Conservation (phyloP, 768 basidiomycete genomes). For the Hericium rajendrae region DNA sequence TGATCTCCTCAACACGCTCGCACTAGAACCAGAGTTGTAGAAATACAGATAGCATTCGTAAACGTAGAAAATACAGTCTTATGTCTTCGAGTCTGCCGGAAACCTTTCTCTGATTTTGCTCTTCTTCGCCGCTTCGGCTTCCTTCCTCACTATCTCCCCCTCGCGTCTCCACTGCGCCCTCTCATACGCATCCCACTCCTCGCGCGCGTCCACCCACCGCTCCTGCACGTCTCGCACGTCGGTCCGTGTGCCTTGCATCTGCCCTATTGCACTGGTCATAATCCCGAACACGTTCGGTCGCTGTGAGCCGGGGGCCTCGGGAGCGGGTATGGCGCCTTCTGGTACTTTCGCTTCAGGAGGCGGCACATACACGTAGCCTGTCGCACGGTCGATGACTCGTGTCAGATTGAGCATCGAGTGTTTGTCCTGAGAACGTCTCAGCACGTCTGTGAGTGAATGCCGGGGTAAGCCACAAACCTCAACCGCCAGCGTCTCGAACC, state of each 20-base stretch:
- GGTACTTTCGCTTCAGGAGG: slow-evolving; percentile 24
- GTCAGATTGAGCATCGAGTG: slow-evolving; percentile 87
- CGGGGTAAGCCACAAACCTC: no score
- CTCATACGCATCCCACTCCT: slow-evolving; percentile 78
- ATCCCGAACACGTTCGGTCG: slow-evolving; percentile 61
- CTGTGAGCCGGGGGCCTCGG: slow-evolving; percentile 28
- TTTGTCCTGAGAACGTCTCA: no score
- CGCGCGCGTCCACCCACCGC: slow-evolving; percentile 82
- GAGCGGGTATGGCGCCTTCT: slow-evolving; percentile 22
- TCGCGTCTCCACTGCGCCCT: slow-evolving; percentile 68
- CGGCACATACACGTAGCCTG: slow-evolving; percentile 85
- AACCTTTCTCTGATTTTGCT: slow-evolving; percentile 13
- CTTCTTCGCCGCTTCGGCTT: slow-evolving; percentile 27
- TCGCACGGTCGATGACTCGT: slow-evolving; percentile 78
- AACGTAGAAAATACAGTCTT: neutral
- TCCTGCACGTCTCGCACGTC: slow-evolving; percentile 79
- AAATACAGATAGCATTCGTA: neutral
- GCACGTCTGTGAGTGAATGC: no score
- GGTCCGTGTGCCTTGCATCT: slow-evolving; percentile 38
- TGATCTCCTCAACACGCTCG: no score
- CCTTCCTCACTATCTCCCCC: slow-evolving; percentile 41
- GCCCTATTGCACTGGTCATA: slow-evolving; percentile 55
- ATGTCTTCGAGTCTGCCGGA: neutral
- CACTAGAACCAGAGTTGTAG: neutral
- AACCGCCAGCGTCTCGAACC: slow-evolving; percentile 94